Conservation (phyloP, 306 rosid genomes). For the Castanospermum australe region DNA sequence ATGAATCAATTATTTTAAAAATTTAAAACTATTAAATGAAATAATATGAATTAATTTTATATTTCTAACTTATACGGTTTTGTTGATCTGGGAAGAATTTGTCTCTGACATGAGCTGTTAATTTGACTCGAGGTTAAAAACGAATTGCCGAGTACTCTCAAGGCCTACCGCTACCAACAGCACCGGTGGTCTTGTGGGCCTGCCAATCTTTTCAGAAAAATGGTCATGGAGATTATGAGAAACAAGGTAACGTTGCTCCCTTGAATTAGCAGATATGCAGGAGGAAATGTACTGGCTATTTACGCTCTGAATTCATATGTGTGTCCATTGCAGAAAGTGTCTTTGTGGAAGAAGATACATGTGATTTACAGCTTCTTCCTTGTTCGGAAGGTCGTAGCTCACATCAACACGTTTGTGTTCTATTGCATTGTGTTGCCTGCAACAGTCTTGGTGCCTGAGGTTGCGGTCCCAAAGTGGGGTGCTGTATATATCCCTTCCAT, state of each 20-base stretch:
- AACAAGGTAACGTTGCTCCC: constrained; percentile 55
- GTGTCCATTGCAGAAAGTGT: constrained; percentile 63
- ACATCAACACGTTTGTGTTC: constrained; percentile 70
- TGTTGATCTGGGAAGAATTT: neutral
- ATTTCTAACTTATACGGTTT: neutral
- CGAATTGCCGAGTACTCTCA: constrained; percentile 92
- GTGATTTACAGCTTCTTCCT: constrained; percentile 93
- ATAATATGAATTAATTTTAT: too few relatives aligned
- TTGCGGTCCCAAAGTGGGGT: constrained; percentile 82
- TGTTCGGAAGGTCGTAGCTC: constrained; percentile 79
- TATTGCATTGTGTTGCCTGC: constrained; percentile 80
- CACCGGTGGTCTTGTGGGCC: constrained; percentile 98
- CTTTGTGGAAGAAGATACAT: constrained; percentile 72
- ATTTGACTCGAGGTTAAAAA: constrained; percentile 59
- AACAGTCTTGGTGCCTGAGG: constrained; percentile 84
- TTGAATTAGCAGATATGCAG: neutral
- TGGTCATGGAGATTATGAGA: constrained; percentile 62
- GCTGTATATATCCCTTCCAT: constrained; percentile 76
- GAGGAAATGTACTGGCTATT: neutral
- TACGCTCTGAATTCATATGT: neutral
- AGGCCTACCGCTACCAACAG: constrained; percentile 87
- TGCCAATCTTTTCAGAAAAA: constrained; percentile 85
- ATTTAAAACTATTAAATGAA: too few relatives aligned
- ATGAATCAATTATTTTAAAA: too few relatives aligned
- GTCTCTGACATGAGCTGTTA: neutral